phyloP scores from a whole-genome alignment of 2,329 filamentous ascomycete species.

The Dothideomycetes sp. region DNA sequence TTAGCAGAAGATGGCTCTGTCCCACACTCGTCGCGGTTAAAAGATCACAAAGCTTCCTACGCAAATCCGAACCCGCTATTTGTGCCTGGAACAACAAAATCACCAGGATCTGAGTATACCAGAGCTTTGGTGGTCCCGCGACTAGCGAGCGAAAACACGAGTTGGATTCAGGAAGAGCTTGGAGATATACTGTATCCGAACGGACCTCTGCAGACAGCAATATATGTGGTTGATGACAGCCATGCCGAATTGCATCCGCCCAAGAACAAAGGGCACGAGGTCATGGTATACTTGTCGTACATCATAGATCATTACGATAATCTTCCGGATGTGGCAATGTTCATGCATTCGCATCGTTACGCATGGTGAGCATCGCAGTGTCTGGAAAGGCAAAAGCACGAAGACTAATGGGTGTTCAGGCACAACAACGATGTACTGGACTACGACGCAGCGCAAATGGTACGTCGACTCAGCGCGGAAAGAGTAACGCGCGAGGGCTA shows the following conservation, averaged over 20 bases:
- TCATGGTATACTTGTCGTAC: constrained; percentile 50
- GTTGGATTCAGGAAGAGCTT: constrained; percentile 44
- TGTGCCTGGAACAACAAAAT: constrained; percentile 26
- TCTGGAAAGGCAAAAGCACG: too few relatives aligned
- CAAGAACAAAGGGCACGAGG: constrained; percentile 51
- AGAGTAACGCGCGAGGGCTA: constrained; percentile 40
- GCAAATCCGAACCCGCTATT: constrained; percentile 11
- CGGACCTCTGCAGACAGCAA: constrained; percentile 27
- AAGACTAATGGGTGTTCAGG: too few relatives aligned
- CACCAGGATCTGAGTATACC: constrained; percentile 39
- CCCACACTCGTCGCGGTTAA: too few relatives aligned
- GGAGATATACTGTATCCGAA: constrained; percentile 25
- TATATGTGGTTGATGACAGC: constrained; percentile 44
- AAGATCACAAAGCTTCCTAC: too few relatives aligned
- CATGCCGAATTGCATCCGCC: constrained; percentile 37
- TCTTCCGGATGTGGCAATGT: constrained; percentile 47
- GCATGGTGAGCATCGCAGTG: too few relatives aligned
- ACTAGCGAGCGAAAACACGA: constrained; percentile 38
- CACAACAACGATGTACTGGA: constrained; percentile 44
- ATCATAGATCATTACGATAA: constrained; percentile 51
- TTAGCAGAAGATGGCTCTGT: too few relatives aligned
- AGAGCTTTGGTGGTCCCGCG: constrained; percentile 44
- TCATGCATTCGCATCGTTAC: constrained; percentile 49
- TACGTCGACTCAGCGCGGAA: constrained; percentile 32
- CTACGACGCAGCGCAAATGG: constrained; percentile 32